These are phyloP conservation scores for Acanthochlamys bracteata DNA, from an alignment of 106 monocot species.

Conservation along the genomic window DNA sequence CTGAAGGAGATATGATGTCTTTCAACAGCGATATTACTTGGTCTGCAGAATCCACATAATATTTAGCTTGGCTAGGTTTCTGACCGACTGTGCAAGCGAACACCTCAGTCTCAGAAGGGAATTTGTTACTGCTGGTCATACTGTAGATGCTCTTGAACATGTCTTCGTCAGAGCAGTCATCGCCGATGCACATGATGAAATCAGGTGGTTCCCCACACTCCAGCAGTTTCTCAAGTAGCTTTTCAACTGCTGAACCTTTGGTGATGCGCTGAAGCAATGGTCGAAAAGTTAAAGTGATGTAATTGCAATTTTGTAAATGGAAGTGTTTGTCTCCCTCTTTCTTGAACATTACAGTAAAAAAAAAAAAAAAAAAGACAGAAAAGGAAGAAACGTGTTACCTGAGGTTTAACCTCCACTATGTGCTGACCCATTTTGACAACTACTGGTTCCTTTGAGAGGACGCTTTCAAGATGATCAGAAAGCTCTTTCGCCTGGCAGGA, in stretches of 20 bases:
- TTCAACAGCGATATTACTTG: constrained; percentile 30
- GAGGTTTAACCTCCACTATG: constrained; percentile 42
- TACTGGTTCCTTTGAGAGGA: constrained; percentile 45
- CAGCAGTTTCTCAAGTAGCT: constrained; percentile 24
- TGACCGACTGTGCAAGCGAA: constrained; percentile 57
- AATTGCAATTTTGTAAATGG: no score
- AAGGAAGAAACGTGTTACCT: constrained; percentile 15
- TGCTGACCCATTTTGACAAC: constrained; percentile 34
- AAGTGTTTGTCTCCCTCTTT: no score
- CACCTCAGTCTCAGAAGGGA: constrained; percentile 15
- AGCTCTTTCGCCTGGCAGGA: constrained; percentile 51
- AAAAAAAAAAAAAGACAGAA: no score
- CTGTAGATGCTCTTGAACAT: constrained; percentile 44
- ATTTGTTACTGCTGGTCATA: not conserved
- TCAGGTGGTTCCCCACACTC: constrained; percentile 20
- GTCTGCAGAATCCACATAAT: constrained; percentile 42
- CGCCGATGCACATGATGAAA: constrained; percentile 54
- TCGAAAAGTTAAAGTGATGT: no score
- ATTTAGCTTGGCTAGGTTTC: constrained; percentile 57
- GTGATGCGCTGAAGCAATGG: constrained; percentile 45
- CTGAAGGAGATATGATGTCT: constrained; percentile 11
- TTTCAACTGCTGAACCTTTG: constrained; percentile 43
- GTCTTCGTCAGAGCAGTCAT: constrained; percentile 62
- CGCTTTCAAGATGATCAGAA: constrained; percentile 52
- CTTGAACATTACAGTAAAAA: no score